Conservation (phyloP, 352 stramenopile genomes). For the Phytophthora tubulina region DNA sequence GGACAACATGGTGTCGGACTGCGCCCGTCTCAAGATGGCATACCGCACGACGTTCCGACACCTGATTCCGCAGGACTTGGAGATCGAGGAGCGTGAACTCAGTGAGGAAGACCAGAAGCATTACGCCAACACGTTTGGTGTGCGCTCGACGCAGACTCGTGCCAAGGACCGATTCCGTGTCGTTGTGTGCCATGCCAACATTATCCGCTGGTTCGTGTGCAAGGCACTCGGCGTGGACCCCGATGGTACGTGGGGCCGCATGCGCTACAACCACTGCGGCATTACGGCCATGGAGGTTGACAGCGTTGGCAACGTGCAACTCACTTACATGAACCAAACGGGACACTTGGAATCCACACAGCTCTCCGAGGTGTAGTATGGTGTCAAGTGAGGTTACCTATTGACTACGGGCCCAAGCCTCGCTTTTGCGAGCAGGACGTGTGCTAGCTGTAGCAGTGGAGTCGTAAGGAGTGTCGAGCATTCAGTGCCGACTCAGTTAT, state of each 20-base stretch:
- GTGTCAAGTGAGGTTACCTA: conserved; percentile 21
- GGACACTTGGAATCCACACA: conserved; percentile 64
- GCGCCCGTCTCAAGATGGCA: conserved; percentile 65
- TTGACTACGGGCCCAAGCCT: conserved; percentile 9
- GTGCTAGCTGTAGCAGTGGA: conserved; percentile 10
- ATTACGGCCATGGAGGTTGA: conserved; percentile 72
- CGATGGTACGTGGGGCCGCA: conserved; percentile 73
- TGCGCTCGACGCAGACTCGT: conserved; percentile 44
- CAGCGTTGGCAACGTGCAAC: conserved; percentile 75
- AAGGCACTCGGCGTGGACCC: conserved; percentile 70
- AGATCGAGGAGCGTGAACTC: conserved; percentile 52
- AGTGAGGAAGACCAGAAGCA: conserved; percentile 64
- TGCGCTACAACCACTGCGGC: conserved; percentile 78
- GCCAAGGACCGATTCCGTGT: conserved; percentile 64
- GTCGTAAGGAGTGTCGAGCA: conserved; percentile 4
- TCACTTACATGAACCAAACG: conserved; percentile 74
- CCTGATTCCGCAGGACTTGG: conserved; percentile 68
- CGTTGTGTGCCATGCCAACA: conserved; percentile 75
- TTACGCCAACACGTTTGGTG: conserved; percentile 61
- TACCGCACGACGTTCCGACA: conserved; percentile 80
- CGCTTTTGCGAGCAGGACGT: background rate
- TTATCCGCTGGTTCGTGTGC: conserved; percentile 81
- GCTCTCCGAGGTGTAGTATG: conserved; percentile 65
- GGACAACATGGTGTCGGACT: conserved; percentile 81
- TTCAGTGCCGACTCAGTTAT: conserved; percentile 20